These are phyloP conservation scores for Aureobasidium leucospermi DNA, from an alignment of 2,329 filamentous ascomycete species.

Conservation along the genomic window DNA sequence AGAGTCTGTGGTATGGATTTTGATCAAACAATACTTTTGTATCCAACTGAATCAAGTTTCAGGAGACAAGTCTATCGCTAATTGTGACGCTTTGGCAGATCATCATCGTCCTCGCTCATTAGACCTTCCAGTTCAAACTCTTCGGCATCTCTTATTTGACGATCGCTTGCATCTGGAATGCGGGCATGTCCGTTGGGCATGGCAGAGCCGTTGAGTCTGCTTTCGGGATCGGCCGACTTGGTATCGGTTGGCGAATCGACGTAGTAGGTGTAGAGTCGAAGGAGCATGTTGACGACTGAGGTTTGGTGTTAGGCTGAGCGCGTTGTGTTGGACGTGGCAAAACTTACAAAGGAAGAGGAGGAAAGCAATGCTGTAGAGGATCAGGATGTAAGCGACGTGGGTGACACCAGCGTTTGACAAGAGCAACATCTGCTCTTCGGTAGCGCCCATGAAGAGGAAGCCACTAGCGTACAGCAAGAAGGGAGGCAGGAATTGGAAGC, in stretches of 20 bases:
- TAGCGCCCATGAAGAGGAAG: slow-evolving; percentile 96
- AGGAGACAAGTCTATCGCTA: neutral
- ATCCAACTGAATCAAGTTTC: neutral
- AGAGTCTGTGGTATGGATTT: neutral
- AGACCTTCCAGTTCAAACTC: slow-evolving; percentile 91
- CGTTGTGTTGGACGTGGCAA: no score
- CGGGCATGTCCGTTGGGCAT: slow-evolving; percentile 39
- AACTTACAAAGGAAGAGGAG: slow-evolving; percentile 74
- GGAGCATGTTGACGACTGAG: slow-evolving; percentile 72
- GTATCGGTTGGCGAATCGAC: slow-evolving; percentile 37
- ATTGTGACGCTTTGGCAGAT: neutral
- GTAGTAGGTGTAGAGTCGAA: slow-evolving; percentile 71
- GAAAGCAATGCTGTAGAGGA: slow-evolving; percentile 85
- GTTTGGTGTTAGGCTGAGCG: no score
- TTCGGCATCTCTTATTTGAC: slow-evolving; percentile 68
- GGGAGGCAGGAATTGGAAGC: slow-evolving; percentile 37
- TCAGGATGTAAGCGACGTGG: slow-evolving; percentile 85
- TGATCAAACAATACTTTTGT: neutral
- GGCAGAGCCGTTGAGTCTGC: slow-evolving; percentile 22
- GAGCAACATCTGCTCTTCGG: slow-evolving; percentile 87
- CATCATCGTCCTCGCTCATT: slow-evolving; percentile 78
- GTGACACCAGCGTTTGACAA: slow-evolving; percentile 68
- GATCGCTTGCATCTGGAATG: slow-evolving; percentile 36
- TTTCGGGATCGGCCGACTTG: slow-evolving; percentile 27
- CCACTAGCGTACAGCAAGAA: slow-evolving; percentile 78